A percentile compares a stretch with the other conserved stretches of the same genome.
phyloP scores from a whole-genome alignment of 495 filamentous ascomycete genomes.

The Choiromyces venosus region DNA sequence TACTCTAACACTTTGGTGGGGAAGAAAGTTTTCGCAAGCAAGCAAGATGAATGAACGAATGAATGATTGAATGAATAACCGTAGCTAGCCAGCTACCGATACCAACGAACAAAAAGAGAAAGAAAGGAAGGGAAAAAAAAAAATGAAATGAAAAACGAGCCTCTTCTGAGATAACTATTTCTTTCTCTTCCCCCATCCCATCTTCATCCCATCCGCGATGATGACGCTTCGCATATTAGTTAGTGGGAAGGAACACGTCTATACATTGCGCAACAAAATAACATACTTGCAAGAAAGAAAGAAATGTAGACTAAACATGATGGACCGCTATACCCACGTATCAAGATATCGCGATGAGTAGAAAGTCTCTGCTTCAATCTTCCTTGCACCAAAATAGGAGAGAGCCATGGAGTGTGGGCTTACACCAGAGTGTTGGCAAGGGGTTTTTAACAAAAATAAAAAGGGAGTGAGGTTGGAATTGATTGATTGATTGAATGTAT shows the following conservation, averaged over 20 bases:
- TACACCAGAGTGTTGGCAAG: constrained; percentile 42
- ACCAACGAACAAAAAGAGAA: no score
- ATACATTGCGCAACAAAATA: background rate
- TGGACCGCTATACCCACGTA: constrained; percentile 35
- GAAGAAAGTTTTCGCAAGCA: background rate
- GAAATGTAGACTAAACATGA: constrained; percentile 33
- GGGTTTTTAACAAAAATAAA: background rate
- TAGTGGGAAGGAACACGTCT: background rate
- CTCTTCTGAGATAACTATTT: no score
- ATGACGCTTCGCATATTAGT: background rate
- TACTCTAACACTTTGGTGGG: background rate
- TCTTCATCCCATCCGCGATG: background rate
- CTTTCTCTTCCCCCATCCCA: no score
- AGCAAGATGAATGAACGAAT: background rate
- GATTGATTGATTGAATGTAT: background rate
- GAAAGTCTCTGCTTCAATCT: constrained; percentile 34
- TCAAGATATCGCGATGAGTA: constrained; percentile 36
- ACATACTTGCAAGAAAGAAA: background rate
- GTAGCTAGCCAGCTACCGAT: background rate
- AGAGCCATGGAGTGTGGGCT: constrained; percentile 36
- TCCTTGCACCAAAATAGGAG: constrained; percentile 43
- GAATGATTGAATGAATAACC: no score
- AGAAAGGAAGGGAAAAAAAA: background rate
- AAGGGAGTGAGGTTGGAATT: background rate
- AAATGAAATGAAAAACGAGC: no score